phyloP scores from a whole-genome alignment of 2,329 filamentous ascomycete genomes.

The Ceratocystis papillata region DNA sequence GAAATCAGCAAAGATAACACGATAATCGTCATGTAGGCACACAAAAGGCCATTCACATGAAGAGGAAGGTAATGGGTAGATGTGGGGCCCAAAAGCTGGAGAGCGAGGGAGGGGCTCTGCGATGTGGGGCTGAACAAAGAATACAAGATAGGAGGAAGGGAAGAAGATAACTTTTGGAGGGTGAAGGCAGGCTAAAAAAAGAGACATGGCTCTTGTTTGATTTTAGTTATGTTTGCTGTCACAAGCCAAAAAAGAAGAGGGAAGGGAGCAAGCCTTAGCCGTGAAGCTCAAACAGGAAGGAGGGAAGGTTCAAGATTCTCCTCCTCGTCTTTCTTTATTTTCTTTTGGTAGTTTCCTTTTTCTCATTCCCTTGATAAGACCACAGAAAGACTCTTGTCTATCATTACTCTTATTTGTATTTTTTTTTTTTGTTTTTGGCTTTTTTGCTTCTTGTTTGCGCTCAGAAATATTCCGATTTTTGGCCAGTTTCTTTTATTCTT shows the following conservation, averaged over 20 bases:
- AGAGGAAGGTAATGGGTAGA: neutral
- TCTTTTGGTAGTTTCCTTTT: neutral
- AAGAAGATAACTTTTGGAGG: neutral
- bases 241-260: constrained; percentile 1
- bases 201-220: neutral
- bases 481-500: neutral
- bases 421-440: neutral
- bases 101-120: neutral
- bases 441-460: neutral
- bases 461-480: neutral
- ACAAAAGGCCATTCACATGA: too few relatives aligned
- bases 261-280: neutral
- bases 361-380: neutral
- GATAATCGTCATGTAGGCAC: too few relatives aligned
- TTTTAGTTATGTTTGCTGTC: neutral
- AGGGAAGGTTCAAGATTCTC: neutral
- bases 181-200: neutral
- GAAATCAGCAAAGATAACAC: too few relatives aligned
- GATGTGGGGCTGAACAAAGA: too few relatives aligned
- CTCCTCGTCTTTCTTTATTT: neutral
- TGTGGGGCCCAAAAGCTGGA: neutral
- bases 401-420: neutral
- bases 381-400: neutral
- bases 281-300: neutral
- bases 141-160: neutral